Conservation (phyloP, 176 grass and related monocot genomes). For the Thalia dealbata region DNA sequence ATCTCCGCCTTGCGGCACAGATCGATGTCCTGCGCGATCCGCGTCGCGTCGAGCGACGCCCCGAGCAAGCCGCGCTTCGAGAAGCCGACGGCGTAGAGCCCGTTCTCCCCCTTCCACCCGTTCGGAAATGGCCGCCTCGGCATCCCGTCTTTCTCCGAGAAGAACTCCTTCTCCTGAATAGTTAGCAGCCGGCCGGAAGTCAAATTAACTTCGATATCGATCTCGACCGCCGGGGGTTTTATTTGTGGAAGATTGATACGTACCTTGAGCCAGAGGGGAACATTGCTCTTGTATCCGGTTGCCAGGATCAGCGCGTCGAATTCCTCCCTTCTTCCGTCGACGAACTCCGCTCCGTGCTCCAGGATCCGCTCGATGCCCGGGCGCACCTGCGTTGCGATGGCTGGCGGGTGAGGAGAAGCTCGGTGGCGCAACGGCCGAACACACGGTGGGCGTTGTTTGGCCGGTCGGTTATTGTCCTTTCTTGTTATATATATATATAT, state of each 20-base stretch:
- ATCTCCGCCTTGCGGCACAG: conserved; percentile 18
- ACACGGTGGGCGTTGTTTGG: too few relatives aligned
- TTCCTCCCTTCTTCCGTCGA: conserved; percentile 38
- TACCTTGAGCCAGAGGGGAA: conserved; percentile 89
- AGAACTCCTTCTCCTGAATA: conserved; percentile 57
- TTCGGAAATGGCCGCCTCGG: conserved; percentile 51
- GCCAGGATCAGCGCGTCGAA: conserved; percentile 69
- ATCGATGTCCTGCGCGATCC: conserved; percentile 46
- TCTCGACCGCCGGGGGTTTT: too few relatives aligned
- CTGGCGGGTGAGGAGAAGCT: not conserved
- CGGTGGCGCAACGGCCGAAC: not conserved
- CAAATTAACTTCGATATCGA: not conserved
- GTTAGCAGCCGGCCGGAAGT: too few relatives aligned
- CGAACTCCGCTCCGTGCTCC: conserved; percentile 49
- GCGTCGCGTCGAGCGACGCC: conserved; percentile 52
- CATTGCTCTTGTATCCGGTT: conserved; percentile 80
- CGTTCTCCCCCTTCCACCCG: conserved; percentile 68
- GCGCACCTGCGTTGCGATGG: conserved; percentile 31
- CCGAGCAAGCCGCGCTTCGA: conserved; percentile 56
- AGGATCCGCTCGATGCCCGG: conserved; percentile 37
- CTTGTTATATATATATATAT: too few relatives aligned
- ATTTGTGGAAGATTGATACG: conserved; percentile 27
- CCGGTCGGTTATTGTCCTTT: not conserved
- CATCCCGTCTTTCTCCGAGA: conserved; percentile 70
- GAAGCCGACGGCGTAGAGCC: conserved; percentile 76